phyloP scores from a whole-genome alignment of 208 protist species.

The Angomonas deanei region DNA sequence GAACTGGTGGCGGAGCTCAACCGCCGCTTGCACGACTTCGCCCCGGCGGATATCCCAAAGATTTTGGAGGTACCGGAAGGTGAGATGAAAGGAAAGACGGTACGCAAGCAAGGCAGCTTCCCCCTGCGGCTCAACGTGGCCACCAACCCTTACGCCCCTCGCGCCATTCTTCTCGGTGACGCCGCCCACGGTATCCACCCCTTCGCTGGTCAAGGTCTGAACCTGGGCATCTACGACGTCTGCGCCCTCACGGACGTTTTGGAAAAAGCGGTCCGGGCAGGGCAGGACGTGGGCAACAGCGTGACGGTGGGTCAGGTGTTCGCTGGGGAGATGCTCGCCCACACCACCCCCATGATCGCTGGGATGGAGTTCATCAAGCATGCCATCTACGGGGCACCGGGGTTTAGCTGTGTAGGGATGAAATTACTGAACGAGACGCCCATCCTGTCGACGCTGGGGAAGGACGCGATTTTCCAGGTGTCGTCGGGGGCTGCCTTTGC shows the following conservation, averaged over 20 bases:
- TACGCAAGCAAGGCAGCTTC: slow-evolving; percentile 61
- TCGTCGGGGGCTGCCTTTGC: slow-evolving; percentile 73
- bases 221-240: slow-evolving; percentile 88
- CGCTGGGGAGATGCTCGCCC: slow-evolving; percentile 62
- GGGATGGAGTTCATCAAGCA: slow-evolving; percentile 77
- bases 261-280: slow-evolving; percentile 51
- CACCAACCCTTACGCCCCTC: slow-evolving; percentile 45
- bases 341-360: slow-evolving; percentile 70
- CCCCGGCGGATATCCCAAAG: slow-evolving; percentile 64
- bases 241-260: slow-evolving; percentile 60
- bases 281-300: slow-evolving; percentile 76
- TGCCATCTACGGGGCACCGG: slow-evolving; percentile 36
- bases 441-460: slow-evolving; percentile 61
- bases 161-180: slow-evolving; percentile 76
- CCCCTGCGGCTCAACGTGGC: slow-evolving; percentile 67
- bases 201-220: slow-evolving; percentile 90
- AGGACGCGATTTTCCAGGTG: slow-evolving; percentile 71
- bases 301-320: slow-evolving; percentile 68
- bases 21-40: slow-evolving; percentile 48
- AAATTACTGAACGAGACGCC: slow-evolving; percentile 55
- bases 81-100: slow-evolving; percentile 25
- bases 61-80: slow-evolving; percentile 67
- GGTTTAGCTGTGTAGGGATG: slow-evolving; percentile 62
- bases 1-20: slow-evolving; percentile 75
- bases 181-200: slow-evolving; percentile 91